Evolutionary conservation across 2,329 filamentous ascomycete genomes (phyloP), one percentile per base, ranked within the genome.

Genomic region (Dactylellina haptotyla): DNA sequence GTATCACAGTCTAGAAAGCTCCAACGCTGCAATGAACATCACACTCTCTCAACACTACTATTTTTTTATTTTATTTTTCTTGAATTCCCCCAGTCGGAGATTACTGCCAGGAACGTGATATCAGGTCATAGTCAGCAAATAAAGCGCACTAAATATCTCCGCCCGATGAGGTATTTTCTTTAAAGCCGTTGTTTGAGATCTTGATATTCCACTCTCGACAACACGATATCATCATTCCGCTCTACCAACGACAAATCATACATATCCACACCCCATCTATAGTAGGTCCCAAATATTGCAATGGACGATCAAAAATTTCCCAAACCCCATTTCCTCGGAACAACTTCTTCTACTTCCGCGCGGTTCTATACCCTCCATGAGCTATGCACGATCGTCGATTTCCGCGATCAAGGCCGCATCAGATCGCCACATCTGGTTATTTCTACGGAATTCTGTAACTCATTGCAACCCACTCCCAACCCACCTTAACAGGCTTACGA

Each of bases 71-170:
- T 18, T 16, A 10, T 10, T 12, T 18, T n/a, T 48, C 26, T 43
- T 25, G 4, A 10, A 16, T 16, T 16, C 12, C 18, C 18, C 12
- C 14, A 20, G 12, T 46, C 67, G 67, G 67, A 72, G 59, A 72
- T 72, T 72, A 72, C 66, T 23, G 10, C 48, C 56, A 62, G 57
- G 57, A 57, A 62, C 39, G 57, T 57, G 30, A 53, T 32, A 37
- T 62, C 48, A 61, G 48, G 28, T 54, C 63, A 67, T 46, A 53
- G 12, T 32, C 32, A 59, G 48, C 45, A 67, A n/a, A n/a, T n/a
- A n/a, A n/a, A n/a, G n/a, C n/a, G n/a, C n/a, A n/a, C n/a, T n/a
- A 37, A 56, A 69, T 54, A 69, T 69, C 64, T 69, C 64, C 64
- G 64, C 16, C 16, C 34, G 20, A 48, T 58, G 63, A 67, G 53